These are phyloP conservation scores for Lichtheimia corymbifera DNA, from an alignment of 371 early-diverging fungal genomes.

Conservation along the genomic window DNA sequence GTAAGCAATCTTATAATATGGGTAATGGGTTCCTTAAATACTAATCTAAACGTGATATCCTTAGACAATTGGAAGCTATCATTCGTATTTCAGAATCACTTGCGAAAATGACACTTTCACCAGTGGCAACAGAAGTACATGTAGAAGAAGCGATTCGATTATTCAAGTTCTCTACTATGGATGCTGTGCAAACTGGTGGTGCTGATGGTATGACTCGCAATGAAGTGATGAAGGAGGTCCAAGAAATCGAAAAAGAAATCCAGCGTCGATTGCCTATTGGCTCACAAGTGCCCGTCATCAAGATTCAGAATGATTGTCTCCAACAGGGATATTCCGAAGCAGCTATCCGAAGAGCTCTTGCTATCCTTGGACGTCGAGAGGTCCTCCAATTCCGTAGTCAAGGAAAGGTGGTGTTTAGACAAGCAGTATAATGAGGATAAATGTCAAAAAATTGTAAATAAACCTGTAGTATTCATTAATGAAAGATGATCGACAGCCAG, in stretches of 20 bases:
- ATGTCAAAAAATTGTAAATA: not conserved
- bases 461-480: too few relatives aligned
- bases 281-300: slow-evolving; percentile 73
- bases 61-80: slow-evolving; percentile 98
- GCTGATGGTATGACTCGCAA: slow-evolving; percentile 76
- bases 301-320: slow-evolving; percentile 70
- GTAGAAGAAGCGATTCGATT: slow-evolving; percentile 99
- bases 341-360: slow-evolving; percentile 76
- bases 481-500: too few relatives aligned
- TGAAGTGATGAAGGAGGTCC: slow-evolving; percentile 75
- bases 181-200: slow-evolving; percentile 88
- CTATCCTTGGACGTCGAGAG: slow-evolving; percentile 82
- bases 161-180: slow-evolving; percentile 98
- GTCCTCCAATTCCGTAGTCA: slow-evolving; percentile 83
- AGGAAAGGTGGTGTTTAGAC: slow-evolving; percentile 53
- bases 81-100: slow-evolving; percentile 98
- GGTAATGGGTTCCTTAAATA: not conserved
- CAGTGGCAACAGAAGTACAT: slow-evolving; percentile 86
- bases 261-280: slow-evolving; percentile 89
- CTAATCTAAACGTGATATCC: not conserved
- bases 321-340: slow-evolving; percentile 67
- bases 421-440: slow-evolving; percentile 16
- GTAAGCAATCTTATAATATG: slow-evolving; percentile 18
- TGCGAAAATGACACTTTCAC: slow-evolving; percentile 96
- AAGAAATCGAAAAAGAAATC: slow-evolving; percentile 80